Conservation (phyloP, 139 green algal species). For the Eudorina sp. region DNA sequence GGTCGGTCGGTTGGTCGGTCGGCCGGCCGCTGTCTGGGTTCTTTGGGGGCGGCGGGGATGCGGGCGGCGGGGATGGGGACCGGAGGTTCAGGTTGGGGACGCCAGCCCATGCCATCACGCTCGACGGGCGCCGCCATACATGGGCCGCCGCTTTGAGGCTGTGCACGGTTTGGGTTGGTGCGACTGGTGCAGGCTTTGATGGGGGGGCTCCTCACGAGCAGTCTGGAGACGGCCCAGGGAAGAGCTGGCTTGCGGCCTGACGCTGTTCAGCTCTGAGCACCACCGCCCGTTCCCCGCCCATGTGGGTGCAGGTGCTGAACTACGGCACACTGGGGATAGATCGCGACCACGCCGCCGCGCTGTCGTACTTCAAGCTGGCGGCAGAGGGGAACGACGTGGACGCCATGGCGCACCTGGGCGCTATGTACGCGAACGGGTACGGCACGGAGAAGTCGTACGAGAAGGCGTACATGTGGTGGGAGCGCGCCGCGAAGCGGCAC, state of each 20-base stretch:
- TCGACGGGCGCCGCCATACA: no score
- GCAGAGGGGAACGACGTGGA: constrained; percentile 80
- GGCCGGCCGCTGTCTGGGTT: no score
- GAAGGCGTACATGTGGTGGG: constrained; percentile 64
- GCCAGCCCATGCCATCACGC: no score
- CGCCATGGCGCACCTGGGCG: constrained; percentile 89
- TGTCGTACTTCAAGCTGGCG: constrained; percentile 61
- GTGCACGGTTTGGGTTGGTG: no score
- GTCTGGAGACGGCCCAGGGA: no score
- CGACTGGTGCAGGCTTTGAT: no score
- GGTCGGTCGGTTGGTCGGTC: constrained; percentile 2
- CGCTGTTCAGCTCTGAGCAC: no score
- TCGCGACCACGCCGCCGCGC: constrained; percentile 66
- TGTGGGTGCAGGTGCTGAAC: constrained; percentile 84
- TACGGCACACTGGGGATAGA: constrained; percentile 77
- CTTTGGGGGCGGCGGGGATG: background rate
- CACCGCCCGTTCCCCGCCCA: no score
- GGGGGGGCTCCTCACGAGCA: no score
- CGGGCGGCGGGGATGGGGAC: background rate
- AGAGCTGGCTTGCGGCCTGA: no score
- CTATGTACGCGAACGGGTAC: constrained; percentile 90
- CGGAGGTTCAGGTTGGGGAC: no score
- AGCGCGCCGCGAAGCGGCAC: constrained; percentile 58
- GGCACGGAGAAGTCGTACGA: constrained; percentile 9
- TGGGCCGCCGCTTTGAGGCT: no score